Conservation (phyloP, 1,139 yeast genomes). For the Candida labiduridarum region DNA sequence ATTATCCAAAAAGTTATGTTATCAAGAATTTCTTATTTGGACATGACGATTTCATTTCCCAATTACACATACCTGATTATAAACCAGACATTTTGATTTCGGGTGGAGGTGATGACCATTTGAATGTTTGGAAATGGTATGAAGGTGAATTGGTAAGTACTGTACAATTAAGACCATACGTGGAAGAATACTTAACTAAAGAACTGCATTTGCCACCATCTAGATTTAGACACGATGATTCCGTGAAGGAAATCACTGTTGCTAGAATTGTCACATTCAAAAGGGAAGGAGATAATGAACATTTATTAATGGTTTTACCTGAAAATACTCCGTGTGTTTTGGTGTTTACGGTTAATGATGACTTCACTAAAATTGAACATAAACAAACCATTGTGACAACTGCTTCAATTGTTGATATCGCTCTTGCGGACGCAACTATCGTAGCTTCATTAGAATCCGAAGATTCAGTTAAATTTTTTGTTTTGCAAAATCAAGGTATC, state of each 20-base stretch:
- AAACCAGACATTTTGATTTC: slow-evolving; percentile 55
- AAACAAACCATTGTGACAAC: slow-evolving; percentile 30
- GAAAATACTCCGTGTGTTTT: slow-evolving; percentile 61
- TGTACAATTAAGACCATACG: slow-evolving; percentile 50
- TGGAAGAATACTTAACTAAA: slow-evolving; percentile 48
- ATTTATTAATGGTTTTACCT: slow-evolving; percentile 46
- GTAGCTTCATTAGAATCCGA: slow-evolving; percentile 52
- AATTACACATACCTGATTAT: slow-evolving; percentile 56
- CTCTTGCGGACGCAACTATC: slow-evolving; percentile 27
- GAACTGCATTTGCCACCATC: slow-evolving; percentile 69
- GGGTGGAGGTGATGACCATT: slow-evolving; percentile 87
- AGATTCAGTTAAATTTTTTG: slow-evolving; percentile 29
- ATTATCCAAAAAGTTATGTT: slow-evolving; percentile 76
- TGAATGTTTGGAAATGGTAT: slow-evolving; percentile 83
- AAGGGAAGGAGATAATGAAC: slow-evolving; percentile 17
- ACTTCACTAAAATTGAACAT: slow-evolving; percentile 18
- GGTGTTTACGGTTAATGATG: slow-evolving; percentile 35
- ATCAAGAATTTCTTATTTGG: slow-evolving; percentile 87
- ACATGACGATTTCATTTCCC: slow-evolving; percentile 79
- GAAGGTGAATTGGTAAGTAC: slow-evolving; percentile 47
- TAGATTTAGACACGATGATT: slow-evolving; percentile 57
- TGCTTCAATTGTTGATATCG: slow-evolving; percentile 30
- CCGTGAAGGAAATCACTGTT: slow-evolving; percentile 55
- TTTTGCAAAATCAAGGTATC: slow-evolving; percentile 18
- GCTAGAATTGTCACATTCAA: slow-evolving; percentile 43